Percentiles rank a stretch among this genome's conserved stretches.
These are phyloP conservation scores for Oxytropis ochrocephala DNA, from an alignment of 306 rosid genomes.

Conservation along the genomic window DNA sequence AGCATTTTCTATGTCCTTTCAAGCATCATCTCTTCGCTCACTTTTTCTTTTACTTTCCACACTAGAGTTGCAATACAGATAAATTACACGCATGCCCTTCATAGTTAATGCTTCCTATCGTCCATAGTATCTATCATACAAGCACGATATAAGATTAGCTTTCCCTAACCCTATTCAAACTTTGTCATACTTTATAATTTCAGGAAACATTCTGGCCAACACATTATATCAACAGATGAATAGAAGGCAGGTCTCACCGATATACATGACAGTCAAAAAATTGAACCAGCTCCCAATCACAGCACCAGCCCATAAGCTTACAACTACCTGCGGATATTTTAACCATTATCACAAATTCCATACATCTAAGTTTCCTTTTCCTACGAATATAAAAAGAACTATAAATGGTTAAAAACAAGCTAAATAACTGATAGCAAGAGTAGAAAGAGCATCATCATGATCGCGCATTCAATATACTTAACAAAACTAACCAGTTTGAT, in stretches of 20 bases:
- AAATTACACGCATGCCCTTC: neutral
- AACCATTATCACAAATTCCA: conserved; percentile 25
- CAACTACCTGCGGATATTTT: conserved; percentile 39
- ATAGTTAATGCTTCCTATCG: neutral
- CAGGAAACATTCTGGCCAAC: neutral
- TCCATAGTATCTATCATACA: neutral
- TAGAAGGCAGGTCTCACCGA: conserved; percentile 47
- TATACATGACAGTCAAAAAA: conserved; percentile 75
- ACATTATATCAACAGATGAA: neutral
- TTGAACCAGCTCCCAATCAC: conserved; percentile 89
- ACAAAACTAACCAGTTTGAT: neutral
- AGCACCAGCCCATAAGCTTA: conserved; percentile 67
- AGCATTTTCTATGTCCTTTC: no score
- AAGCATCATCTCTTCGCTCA: neutral
- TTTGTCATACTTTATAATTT: neutral
- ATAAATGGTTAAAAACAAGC: conserved; percentile 3
- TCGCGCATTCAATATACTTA: neutral
- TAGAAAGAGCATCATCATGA: conserved; percentile 10
- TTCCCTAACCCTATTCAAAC: no score
- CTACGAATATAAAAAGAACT: neutral
- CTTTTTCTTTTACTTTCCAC: neutral
- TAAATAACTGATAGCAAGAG: neutral
- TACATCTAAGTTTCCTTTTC: neutral
- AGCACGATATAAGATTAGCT: neutral
- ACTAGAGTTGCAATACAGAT: neutral